Conservation (phyloP, 192 early-diverging fungal species). For the Backusella morwellensis region DNA sequence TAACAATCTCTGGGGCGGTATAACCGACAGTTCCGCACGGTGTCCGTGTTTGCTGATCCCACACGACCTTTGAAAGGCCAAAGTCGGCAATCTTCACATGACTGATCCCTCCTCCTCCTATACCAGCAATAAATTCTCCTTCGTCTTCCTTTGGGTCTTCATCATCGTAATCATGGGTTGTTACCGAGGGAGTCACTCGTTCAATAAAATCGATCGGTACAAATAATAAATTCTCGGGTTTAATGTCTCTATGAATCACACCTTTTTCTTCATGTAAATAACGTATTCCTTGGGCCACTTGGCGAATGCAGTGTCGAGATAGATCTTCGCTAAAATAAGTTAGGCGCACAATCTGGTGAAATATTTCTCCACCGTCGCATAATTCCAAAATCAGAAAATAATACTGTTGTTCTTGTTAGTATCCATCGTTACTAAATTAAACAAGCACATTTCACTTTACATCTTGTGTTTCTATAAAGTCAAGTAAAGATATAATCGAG, state of each 20-base stretch:
- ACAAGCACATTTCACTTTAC: conserved; percentile 2
- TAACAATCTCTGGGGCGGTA: conserved; percentile 91
- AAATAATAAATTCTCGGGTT: conserved; percentile 89
- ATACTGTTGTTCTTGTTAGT: conserved; percentile 33
- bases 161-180: conserved; percentile 50
- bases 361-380: conserved; percentile 88
- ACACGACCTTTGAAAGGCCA: conserved; percentile 84
- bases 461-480: conserved; percentile 72
- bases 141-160: conserved; percentile 70
- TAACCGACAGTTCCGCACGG: conserved; percentile 95
- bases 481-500: conserved; percentile 71
- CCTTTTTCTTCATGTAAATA: conserved; percentile 84
- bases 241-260: conserved; percentile 88
- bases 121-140: conserved; percentile 66
- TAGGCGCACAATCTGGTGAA: conserved; percentile 79
- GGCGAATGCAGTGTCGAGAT: conserved; percentile 77
- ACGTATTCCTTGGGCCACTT: conserved; percentile 83
- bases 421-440: background rate
- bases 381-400: conserved; percentile 82
- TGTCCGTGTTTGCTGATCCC: conserved; percentile 82
- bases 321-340: conserved; percentile 81
- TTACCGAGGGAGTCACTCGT: background rate
- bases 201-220: conserved; percentile 64
- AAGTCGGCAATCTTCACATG: conserved; percentile 88
- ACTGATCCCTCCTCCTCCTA: conserved; percentile 83